phyloP scores from a whole-genome alignment of 2,329 filamentous ascomycete genomes.

The Diplodia scrobiculata region DNA sequence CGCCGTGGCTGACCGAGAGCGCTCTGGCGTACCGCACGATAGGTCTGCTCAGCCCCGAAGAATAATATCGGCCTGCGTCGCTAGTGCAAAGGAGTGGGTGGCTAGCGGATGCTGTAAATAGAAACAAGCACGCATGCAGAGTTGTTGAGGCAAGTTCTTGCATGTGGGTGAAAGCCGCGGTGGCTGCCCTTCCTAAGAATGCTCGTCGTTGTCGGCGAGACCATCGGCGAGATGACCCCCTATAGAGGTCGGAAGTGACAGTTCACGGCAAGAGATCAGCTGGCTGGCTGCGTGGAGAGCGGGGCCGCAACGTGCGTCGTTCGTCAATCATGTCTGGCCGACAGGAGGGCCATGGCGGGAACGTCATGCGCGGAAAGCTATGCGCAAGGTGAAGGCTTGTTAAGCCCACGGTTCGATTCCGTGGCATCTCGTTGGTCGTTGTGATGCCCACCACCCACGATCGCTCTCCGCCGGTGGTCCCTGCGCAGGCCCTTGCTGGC shows the following conservation, averaged over 20 bases:
- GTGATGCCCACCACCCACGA: constrained; percentile 11
- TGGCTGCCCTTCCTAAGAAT: background rate
- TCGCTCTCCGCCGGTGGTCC: constrained; percentile 12
- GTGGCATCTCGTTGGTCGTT: constrained; percentile 9
- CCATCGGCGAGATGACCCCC: constrained; percentile 17
- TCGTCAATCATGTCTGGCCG: constrained; percentile 14
- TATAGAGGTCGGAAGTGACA: background rate
- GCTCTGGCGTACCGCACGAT: constrained; percentile 19
- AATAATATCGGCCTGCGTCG: background rate
- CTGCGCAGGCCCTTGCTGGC: background rate
- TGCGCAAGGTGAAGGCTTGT: constrained; percentile 1
- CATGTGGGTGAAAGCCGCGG: background rate
- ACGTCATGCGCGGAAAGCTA: constrained; percentile 3
- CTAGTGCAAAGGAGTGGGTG: background rate
- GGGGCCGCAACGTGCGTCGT: constrained; percentile 17
- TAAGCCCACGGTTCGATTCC: constrained; percentile 3
- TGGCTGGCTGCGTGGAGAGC: constrained; percentile 9
- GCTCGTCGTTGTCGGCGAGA: constrained; percentile 3
- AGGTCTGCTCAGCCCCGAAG: background rate
- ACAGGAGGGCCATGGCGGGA: background rate
- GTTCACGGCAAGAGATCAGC: constrained; percentile 14
- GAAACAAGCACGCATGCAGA: background rate
- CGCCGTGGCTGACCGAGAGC: constrained; percentile 22
- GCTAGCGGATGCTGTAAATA: background rate
- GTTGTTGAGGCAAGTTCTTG: background rate